These are phyloP conservation scores for Saccharomyces cerevisiae DNA, from an alignment of 805 yeast species.

Conservation along the genomic window DNA sequence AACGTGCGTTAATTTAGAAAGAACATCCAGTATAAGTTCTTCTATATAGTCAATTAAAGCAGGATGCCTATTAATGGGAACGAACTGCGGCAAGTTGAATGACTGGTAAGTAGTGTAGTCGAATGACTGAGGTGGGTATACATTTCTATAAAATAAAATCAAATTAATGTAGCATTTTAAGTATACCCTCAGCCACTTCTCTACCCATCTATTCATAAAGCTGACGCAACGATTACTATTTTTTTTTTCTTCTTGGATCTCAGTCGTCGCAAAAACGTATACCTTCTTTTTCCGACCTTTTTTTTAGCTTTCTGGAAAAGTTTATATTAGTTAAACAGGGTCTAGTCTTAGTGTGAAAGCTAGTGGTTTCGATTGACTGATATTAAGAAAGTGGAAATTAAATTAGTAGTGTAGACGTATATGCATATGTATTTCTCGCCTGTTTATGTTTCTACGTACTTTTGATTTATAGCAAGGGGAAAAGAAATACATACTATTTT, in stretches of 20 bases:
- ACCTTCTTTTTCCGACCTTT: background rate
- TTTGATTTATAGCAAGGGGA: background rate
- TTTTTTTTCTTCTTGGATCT: background rate
- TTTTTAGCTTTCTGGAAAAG: background rate
- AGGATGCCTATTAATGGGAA: constrained; percentile 42
- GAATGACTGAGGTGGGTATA: constrained; percentile 33
- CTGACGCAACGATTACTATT: background rate
- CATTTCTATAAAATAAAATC: constrained; percentile 30
- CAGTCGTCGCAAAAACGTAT: background rate
- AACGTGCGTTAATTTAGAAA: constrained; percentile 18
- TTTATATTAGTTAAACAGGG: background rate
- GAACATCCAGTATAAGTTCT: constrained; percentile 24
- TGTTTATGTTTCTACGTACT: background rate
- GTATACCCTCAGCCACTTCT: constrained; percentile 27
- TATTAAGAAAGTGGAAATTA: background rate
- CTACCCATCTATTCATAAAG: constrained; percentile 17
- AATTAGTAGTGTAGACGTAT: background rate
- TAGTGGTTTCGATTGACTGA: too few relatives aligned
- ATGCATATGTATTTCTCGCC: background rate
- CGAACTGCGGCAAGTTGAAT: constrained; percentile 34
- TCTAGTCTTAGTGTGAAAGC: background rate
- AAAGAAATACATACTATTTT: background rate
- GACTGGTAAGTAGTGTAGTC: constrained; percentile 32
- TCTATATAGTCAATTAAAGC: constrained; percentile 34
- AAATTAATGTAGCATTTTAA: constrained; percentile 33